Evolutionary conservation across 2,329 filamentous ascomycete species (phyloP), one percentile per base, ranked within the genome.

Genomic region (Aspergillus fischeri): DNA sequence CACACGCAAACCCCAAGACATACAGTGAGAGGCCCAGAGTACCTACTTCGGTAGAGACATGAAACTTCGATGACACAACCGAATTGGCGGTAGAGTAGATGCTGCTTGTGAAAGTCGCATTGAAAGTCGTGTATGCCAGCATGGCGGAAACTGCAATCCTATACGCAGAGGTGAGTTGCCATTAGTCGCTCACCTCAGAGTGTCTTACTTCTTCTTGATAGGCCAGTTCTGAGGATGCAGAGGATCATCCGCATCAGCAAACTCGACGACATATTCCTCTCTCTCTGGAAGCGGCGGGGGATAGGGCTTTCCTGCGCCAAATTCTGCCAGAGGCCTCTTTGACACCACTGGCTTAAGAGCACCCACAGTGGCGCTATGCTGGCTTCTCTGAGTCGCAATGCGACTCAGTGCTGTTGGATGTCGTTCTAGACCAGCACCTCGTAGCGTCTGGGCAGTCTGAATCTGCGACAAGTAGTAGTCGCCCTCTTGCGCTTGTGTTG

Each of bases 201-300:
- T 14, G 3, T 79, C 81, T 68, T 73, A 85, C 85, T 96, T 96
- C 78, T 90, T 92, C 69, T 78, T 83, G 54, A 89, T 68, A 0
- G 89, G 82, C 92, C 92, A 96, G 71, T 96, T 96, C 76, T 93
- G 89, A 1, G 91, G 88, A 73, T 96, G 91, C 59, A 92, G 69
- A 2, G 91, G 91, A 67, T 96, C 92, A 62, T 92, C 82, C 1
- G 86, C 87, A 0, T 91, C 92, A 64, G 92, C 88, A 68, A 96
- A 96, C 73, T 91, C 83, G 11, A 85, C 83, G 1, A 85, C 82
- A 67, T 86, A 86, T 57, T 84, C 81, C 65, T 85, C 82, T 59
- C 77, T 75, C n/a, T 78, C 79, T 7, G 82, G 82, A 17, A 86
- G 67, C 0, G 72, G 74, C 17, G 82, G 82, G 6, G 84, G 84